Percentiles rank a stretch among this genome's conserved stretches.
phyloP scores from a whole-genome alignment of 1,284 basidiomycete genomes.

The Cryptococcus maquisensis region DNA sequence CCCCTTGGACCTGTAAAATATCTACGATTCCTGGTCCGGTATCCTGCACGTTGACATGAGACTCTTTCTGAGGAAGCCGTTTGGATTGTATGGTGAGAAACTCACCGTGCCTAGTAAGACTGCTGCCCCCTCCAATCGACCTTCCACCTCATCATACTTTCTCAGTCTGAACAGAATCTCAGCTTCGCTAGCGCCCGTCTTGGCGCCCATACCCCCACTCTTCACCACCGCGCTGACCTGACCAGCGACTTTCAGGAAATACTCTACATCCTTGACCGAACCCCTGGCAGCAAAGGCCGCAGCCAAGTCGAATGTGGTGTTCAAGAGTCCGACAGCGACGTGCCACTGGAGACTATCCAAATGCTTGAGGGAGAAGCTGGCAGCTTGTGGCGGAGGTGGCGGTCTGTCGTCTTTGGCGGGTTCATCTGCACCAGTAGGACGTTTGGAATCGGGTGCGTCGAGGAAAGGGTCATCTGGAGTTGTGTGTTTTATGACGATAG shows the following conservation, averaged over 20 bases:
- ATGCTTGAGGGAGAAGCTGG: constrained; percentile 29
- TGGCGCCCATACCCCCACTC: constrained; percentile 60
- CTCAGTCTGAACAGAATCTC: constrained; percentile 66
- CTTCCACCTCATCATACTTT: constrained; percentile 56
- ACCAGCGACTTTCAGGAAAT: constrained; percentile 68
- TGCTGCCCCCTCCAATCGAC: constrained; percentile 56
- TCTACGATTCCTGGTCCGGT: constrained; percentile 58
- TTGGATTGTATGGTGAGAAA: neutral
- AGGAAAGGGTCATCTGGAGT: constrained; percentile 24
- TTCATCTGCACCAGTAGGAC: constrained; percentile 38
- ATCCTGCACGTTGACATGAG: constrained; percentile 9
- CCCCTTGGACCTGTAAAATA: constrained; percentile 59
- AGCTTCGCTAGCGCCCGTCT: constrained; percentile 61
- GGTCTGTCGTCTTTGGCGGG: constrained; percentile 33
- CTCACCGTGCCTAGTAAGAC: constrained; percentile 29
- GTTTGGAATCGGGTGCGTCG: constrained; percentile 13
- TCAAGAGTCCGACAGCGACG: constrained; percentile 52
- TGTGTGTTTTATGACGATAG: constrained; percentile 9
- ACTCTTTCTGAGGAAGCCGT: neutral
- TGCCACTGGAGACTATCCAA: constrained; percentile 67
- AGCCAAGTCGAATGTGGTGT: constrained; percentile 61
- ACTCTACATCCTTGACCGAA: constrained; percentile 73
- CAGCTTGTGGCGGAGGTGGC: constrained; percentile 17
- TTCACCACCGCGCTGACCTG: constrained; percentile 64
- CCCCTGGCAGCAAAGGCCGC: constrained; percentile 65